Percentiles rank a stretch among this genome's conserved stretches.
Evolutionary conservation across 495 filamentous ascomycete genomes (phyloP).

Genomic region (Penicillium longicatenatum): DNA sequence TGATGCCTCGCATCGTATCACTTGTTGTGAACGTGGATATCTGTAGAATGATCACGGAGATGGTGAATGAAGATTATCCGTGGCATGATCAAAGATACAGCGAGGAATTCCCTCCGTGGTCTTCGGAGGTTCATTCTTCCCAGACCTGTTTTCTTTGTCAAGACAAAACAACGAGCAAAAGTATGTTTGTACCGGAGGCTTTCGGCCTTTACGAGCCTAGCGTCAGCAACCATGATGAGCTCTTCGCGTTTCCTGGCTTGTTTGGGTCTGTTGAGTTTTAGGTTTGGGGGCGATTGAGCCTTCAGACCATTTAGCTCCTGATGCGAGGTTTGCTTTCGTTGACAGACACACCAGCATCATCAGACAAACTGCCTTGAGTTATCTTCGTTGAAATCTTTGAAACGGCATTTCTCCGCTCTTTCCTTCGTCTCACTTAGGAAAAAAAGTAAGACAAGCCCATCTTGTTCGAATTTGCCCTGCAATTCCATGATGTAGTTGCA

Average conservation of each 20-base stretch:
- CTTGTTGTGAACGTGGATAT: conserved; percentile 22
- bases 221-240: not conserved
- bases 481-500: not conserved
- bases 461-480: not conserved
- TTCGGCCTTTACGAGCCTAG: not conserved
- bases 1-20: conserved; percentile 7
- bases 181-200: not conserved
- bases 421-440: not conserved
- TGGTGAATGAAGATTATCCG: conserved; percentile 21
- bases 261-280: conserved; percentile 21
- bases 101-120: not conserved
- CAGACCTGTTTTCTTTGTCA: not conserved
- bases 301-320: not conserved
- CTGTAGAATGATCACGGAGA: conserved; percentile 24
- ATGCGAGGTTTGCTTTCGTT: not conserved
- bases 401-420: not conserved
- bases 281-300: not conserved
- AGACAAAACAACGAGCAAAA: not conserved
- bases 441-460: too few species aligned
- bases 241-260: conserved; percentile 15
- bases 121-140: not conserved
- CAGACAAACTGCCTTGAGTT: too few species aligned
- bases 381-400: not conserved
- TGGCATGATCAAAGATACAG: not conserved
- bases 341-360: not conserved